phyloP scores from a whole-genome alignment of 495 filamentous ascomycete species.

The Neurospora sp. region DNA sequence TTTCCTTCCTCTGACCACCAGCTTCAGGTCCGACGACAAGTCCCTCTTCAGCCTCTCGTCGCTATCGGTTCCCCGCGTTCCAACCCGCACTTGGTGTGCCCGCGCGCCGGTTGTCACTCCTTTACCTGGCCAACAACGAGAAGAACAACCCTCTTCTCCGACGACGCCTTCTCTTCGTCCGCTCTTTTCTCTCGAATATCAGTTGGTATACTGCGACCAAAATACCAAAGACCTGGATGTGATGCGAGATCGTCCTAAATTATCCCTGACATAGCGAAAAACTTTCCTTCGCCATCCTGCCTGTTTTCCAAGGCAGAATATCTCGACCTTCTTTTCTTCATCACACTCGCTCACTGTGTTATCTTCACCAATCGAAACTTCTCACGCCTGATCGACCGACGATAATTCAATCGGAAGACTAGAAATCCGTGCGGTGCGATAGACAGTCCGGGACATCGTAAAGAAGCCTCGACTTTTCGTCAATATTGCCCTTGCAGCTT shows the following conservation, averaged over 20 bases:
- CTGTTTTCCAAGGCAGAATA: not conserved
- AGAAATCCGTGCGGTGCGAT: not conserved
- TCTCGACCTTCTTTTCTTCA: not conserved
- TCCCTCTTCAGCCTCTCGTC: not conserved
- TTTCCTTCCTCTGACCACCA: not conserved
- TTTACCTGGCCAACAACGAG: not conserved
- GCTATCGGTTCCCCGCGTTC: slow-evolving; percentile 3
- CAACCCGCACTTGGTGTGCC: not conserved
- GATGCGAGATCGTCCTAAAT: not conserved
- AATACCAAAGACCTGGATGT: not conserved
- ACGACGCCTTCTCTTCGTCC: not conserved
- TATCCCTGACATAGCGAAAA: not conserved
- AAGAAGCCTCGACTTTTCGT: not conserved
- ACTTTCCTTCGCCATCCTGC: not conserved
- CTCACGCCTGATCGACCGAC: not conserved
- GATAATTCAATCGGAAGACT: not conserved
- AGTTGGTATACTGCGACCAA: not conserved
- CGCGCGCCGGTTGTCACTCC: slow-evolving; percentile 3
- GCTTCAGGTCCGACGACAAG: not conserved
- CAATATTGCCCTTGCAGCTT: not conserved
- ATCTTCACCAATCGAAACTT: not conserved
- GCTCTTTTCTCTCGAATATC: not conserved
- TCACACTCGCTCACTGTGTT: not conserved
- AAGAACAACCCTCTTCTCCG: not conserved
- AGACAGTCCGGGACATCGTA: not conserved